Evolutionary conservation across 1,284 basidiomycete species (phyloP).

Genomic region (Papiliotrema fonsecae): DNA sequence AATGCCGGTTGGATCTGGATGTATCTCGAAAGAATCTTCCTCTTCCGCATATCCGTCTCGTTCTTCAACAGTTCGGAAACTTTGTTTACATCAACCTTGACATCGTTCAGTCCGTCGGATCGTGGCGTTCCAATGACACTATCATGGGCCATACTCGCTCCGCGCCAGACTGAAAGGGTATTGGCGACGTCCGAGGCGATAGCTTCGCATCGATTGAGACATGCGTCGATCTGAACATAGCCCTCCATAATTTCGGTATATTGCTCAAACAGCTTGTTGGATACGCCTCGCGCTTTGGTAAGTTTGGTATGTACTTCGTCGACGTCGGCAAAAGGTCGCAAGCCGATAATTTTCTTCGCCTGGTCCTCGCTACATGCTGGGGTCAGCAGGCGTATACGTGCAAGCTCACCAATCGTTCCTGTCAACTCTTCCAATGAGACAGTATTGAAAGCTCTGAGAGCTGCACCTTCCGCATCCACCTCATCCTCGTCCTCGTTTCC

Average conservation of each 20-base stretch:
- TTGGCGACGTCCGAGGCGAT: conserved; percentile 61
- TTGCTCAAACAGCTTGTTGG: conserved; percentile 83
- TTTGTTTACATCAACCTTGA: conserved; percentile 43
- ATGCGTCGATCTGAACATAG: conserved; percentile 83
- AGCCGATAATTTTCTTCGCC: conserved; percentile 69
- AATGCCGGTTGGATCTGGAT: conserved; percentile 70
- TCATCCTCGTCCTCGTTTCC: conserved; percentile 30
- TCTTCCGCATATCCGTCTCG: conserved; percentile 33
- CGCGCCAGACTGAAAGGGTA: conserved; percentile 75
- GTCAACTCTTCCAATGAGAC: conserved; percentile 68
- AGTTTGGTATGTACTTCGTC: conserved; percentile 75
- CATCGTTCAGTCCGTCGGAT: conserved; percentile 43
- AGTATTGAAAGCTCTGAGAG: conserved; percentile 82
- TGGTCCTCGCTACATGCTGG: conserved; percentile 78
- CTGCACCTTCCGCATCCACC: conserved; percentile 51
- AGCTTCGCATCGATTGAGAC: conserved; percentile 80
- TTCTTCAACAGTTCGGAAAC: conserved; percentile 39
- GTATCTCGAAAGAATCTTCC: conserved; percentile 49
- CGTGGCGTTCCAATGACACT: conserved; percentile 41
- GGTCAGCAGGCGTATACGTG: neutral
- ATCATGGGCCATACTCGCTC: conserved; percentile 31
- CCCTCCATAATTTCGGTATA: conserved; percentile 83
- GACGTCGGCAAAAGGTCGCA: conserved; percentile 75
- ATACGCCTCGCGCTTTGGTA: conserved; percentile 86
- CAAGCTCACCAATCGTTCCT: conserved; percentile 74